These are phyloP conservation scores for Cutaneotrichosporon dermatis DNA, from an alignment of 1,284 basidiomycete genomes.

Conservation along the genomic window DNA sequence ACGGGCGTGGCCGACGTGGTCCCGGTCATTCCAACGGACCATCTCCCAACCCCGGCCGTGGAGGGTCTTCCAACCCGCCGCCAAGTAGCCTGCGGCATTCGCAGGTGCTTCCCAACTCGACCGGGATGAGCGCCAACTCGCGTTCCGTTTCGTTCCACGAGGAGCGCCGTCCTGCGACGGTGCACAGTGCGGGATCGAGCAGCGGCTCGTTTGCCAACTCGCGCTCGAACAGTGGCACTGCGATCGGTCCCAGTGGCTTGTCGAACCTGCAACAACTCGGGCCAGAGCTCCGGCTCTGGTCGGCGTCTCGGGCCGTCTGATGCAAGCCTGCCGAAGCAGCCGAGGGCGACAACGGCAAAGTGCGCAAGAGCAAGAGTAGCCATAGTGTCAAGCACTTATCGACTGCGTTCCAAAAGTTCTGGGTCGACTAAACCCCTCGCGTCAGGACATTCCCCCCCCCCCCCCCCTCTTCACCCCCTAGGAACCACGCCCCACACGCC, in stretches of 20 bases:
- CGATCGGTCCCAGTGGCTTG: conserved; percentile 9
- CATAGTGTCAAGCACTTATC: conserved; percentile 38
- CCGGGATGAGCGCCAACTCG: conserved; percentile 6
- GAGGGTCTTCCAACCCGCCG: conserved; percentile 2
- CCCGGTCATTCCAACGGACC: background rate
- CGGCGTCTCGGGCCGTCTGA: conserved; percentile 6
- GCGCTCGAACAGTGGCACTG: conserved; percentile 16
- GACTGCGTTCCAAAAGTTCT: conserved; percentile 39
- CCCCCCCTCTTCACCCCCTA: too few species aligned
- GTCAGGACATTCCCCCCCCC: background rate
- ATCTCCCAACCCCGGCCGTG: background rate
- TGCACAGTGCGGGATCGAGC: conserved; percentile 16
- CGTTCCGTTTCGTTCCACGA: conserved; percentile 22
- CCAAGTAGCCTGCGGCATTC: conserved; percentile 22
- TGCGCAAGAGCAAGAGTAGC: conserved; percentile 31
- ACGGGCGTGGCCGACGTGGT: background rate
- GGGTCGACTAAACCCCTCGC: conserved; percentile 33
- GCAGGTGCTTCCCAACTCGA: conserved; percentile 16
- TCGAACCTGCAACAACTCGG: conserved; percentile 7
- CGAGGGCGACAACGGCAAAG: conserved; percentile 18
- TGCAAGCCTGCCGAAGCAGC: conserved; percentile 3
- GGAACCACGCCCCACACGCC: too few species aligned
- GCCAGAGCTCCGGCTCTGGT: conserved; percentile 16
- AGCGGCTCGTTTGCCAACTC: conserved; percentile 15
- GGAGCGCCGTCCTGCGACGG: conserved; percentile 9